Percentiles rank a stretch among this genome's conserved stretches.
phyloP scores from a whole-genome alignment of 2,329 filamentous ascomycete species.

The Hypoxylon sp. region DNA sequence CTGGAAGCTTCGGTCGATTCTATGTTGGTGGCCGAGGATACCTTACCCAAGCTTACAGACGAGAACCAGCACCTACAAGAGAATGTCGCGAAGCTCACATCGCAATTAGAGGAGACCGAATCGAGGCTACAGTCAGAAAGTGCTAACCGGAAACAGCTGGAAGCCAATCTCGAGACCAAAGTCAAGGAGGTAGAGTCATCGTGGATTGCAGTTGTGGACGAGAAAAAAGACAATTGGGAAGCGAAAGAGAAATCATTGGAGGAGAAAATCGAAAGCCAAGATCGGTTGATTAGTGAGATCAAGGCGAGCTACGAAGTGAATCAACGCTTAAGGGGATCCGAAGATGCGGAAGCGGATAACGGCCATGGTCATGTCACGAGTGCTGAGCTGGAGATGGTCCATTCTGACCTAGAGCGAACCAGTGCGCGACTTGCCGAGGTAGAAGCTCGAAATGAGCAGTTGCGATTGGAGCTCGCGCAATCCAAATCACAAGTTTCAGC shows the following conservation, averaged over 20 bases:
- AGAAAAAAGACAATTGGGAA: constrained; percentile 97
- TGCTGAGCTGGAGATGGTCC: constrained; percentile 93
- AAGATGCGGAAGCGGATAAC: constrained; percentile 68
- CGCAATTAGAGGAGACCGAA: constrained; percentile 86
- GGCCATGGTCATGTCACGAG: constrained; percentile 76
- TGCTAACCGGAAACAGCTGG: constrained; percentile 76
- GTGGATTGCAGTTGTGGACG: constrained; percentile 88
- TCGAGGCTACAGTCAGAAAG: constrained; percentile 82
- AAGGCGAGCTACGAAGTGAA: constrained; percentile 98
- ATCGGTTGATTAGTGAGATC: constrained; percentile 89
- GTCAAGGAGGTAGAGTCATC: constrained; percentile 91
- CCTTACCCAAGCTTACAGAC: constrained; percentile 85
- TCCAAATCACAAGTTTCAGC: constrained; percentile 79
- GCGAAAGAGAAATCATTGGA: constrained; percentile 91
- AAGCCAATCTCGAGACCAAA: constrained; percentile 80
- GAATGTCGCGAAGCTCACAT: constrained; percentile 78
- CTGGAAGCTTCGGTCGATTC: constrained; percentile 97
- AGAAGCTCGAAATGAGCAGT: constrained; percentile 92
- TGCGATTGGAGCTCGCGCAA: constrained; percentile 90
- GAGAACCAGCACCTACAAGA: constrained; percentile 91
- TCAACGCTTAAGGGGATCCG: constrained; percentile 83
- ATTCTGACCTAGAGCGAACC: constrained; percentile 90
- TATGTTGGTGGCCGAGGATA: constrained; percentile 91
- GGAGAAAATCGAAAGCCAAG: constrained; percentile 94
- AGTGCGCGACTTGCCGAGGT: constrained; percentile 88